These are phyloP conservation scores for Mycena sp. DNA, from an alignment of 1,284 basidiomycete species.

Conservation along the genomic window DNA sequence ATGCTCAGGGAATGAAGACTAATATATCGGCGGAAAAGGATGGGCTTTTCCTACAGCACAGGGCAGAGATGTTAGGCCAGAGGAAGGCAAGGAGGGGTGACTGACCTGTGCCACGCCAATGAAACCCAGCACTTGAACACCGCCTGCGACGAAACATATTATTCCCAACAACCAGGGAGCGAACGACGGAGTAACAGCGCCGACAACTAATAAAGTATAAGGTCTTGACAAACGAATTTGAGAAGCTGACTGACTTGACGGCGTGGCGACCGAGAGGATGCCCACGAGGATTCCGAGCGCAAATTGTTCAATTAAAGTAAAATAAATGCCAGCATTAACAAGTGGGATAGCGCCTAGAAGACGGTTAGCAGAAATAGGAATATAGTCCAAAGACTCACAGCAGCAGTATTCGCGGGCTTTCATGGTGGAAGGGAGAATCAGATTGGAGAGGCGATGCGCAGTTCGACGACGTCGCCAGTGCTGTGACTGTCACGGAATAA, in stretches of 20 bases:
- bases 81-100: background rate
- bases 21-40: constrained; percentile 79
- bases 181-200: constrained; percentile 80
- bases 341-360: constrained; percentile 79
- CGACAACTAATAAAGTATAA: constrained; percentile 70
- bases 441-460: background rate
- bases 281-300: constrained; percentile 76
- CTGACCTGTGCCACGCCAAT: constrained; percentile 80
- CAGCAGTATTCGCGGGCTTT: constrained; percentile 29
- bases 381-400: constrained; percentile 9
- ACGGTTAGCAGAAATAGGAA: background rate
- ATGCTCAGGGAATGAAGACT: constrained; percentile 71
- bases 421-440: constrained; percentile 30
- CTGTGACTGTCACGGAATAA: too few species aligned
- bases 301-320: constrained; percentile 81
- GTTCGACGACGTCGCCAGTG: background rate
- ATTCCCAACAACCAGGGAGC: constrained; percentile 80
- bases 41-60: constrained; percentile 74
- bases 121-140: constrained; percentile 82
- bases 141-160: constrained; percentile 78
- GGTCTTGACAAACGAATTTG: constrained; percentile 1
- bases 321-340: constrained; percentile 88
- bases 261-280: constrained; percentile 81
- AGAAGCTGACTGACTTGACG: constrained; percentile 65
- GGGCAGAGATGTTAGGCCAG: background rate